These are phyloP conservation scores for Dothiorella sarmentorum DNA, from an alignment of 2,329 filamentous ascomycete genomes.

Conservation along the genomic window DNA sequence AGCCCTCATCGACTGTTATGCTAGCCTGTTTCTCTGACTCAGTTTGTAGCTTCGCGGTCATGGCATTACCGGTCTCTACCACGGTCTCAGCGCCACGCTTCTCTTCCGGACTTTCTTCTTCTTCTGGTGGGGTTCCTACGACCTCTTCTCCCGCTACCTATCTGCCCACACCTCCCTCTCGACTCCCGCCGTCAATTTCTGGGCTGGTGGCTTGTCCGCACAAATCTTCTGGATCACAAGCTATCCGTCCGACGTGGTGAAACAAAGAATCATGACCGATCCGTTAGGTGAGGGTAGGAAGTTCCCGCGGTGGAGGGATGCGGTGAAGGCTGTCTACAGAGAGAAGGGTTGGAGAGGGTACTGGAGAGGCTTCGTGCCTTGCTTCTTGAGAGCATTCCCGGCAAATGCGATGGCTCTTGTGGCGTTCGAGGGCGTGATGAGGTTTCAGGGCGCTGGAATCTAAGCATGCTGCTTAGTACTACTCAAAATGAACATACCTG, in stretches of 20 bases:
- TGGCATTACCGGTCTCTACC: conserved; percentile 77
- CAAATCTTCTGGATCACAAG: conserved; percentile 93
- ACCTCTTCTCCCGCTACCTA: conserved; percentile 70
- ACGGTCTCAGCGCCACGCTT: conserved; percentile 78
- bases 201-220: conserved; percentile 88
- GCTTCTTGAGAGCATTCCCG: conserved; percentile 89
- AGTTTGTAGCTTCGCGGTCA: conserved; percentile 51
- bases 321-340: conserved; percentile 69
- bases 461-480: background rate
- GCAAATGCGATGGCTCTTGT: conserved; percentile 92
- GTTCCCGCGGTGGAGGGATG: conserved; percentile 76
- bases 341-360: conserved; percentile 78
- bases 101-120: conserved; percentile 93
- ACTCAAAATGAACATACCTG: background rate
- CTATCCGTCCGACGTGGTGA: conserved; percentile 90
- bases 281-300: conserved; percentile 62
- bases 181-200: conserved; percentile 86
- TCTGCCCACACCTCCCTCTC: conserved; percentile 65
- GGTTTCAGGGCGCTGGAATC: conserved; percentile 35
- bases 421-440: conserved; percentile 90
- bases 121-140: conserved; percentile 97
- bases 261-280: conserved; percentile 97
- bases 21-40: background rate
- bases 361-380: conserved; percentile 89
- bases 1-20: background rate